These are phyloP conservation scores for Diaporthe aspalathi DNA, from an alignment of 2,329 filamentous ascomycete genomes.

Conservation along the genomic window DNA sequence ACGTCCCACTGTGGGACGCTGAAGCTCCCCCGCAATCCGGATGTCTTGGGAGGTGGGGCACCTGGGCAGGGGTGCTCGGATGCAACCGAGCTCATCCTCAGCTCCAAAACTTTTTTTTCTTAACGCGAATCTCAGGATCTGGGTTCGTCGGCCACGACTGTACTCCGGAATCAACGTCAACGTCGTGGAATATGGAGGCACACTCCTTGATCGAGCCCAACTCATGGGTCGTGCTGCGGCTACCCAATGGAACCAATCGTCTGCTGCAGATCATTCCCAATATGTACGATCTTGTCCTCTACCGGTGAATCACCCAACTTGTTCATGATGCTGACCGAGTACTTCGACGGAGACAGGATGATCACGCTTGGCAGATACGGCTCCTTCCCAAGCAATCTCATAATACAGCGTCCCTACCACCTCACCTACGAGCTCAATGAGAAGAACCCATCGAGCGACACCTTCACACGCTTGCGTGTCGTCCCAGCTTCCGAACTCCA, in stretches of 20 bases:
- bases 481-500: constrained; percentile 86
- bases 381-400: constrained; percentile 86
- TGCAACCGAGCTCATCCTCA: constrained; percentile 23
- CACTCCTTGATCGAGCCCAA: constrained; percentile 64
- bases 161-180: neutral
- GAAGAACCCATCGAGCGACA: constrained; percentile 67
- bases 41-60: neutral
- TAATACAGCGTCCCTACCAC: constrained; percentile 91
- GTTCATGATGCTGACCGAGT: constrained; percentile 37
- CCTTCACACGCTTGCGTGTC: constrained; percentile 77
- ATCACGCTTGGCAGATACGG: constrained; percentile 95
- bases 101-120: constrained; percentile 33
- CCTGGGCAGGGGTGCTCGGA: constrained; percentile 10
- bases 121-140: neutral
- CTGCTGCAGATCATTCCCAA: constrained; percentile 70
- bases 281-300: constrained; percentile 57
- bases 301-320: neutral
- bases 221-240: constrained; percentile 69
- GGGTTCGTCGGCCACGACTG: neutral
- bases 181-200: constrained; percentile 46
- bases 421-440: constrained; percentile 92
- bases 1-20: constrained; percentile 9
- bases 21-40: constrained; percentile 23
- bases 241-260: constrained; percentile 68
- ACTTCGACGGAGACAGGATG: constrained; percentile 63